Evolutionary conservation across 1,139 yeast genomes (phyloP), one percentile per base, ranked within the genome.

Genomic region (Pichia cactophila): DNA sequence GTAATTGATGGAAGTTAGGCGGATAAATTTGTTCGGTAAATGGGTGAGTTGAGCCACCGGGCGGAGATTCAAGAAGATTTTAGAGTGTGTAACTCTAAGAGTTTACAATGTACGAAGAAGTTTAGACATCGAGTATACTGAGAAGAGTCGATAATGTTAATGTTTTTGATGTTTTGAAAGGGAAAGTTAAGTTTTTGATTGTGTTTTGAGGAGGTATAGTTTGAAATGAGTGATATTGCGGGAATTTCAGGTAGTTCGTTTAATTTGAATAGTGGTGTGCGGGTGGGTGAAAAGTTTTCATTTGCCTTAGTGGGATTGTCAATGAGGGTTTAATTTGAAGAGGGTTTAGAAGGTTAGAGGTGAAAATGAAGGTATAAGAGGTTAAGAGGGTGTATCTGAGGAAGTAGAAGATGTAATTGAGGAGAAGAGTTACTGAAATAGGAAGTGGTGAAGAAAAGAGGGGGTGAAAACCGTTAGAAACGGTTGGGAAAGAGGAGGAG

Each of bases 381-480:
- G 37, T 33, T 33, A n/a, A 33, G 37, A n/a, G 28, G 17, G 10
- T 5, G 31, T 11, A 23, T 16, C 4, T 14, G 17, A 17, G 23
- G 26, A 12, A 8, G 41, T 17, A 23, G 26, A 23, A 14, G 26
- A 12, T 5, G 35, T 10, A 31, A 12, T 5, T 3, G 10, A 5
- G 16, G n/a, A 14, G 4, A 12, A 14, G 26, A 33, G 12, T 33
- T 33, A 33, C 44, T n/a, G 10, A n/a, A 33, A 42, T 23, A 33
- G 44, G 44, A 33, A 42, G 31, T 33, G 39, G 33, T 17, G 46
- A 20, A 37, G 46, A 12, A 43, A 41, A 26, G 16, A 43, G 28
- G 31, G 23, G 28, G 26, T 17, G 6, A 12, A 5, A 23, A 29
- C 9, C 16, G 41, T 20, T 10, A 23, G 41, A 31, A 39, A 23